phyloP scores from a whole-genome alignment of 192 early-diverging fungal genomes.

The Podila clonocystis region DNA sequence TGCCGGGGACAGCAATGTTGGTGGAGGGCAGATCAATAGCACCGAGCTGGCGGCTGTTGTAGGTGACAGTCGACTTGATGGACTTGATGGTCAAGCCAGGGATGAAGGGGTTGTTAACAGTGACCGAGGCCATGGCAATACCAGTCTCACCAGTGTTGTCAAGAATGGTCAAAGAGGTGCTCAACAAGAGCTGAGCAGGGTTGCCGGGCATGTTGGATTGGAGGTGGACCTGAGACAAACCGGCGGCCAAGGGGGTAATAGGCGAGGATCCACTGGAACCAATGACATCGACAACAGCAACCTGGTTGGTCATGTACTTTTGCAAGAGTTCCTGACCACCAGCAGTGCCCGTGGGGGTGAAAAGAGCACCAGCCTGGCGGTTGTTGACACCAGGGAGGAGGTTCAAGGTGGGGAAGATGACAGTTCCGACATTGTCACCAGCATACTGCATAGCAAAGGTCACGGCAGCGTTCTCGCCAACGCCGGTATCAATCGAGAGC shows the following conservation, averaged over 20 bases:
- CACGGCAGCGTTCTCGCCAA: constrained; percentile 59
- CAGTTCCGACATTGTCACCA: constrained; percentile 56
- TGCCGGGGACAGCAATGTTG: constrained; percentile 54
- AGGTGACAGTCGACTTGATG: constrained; percentile 59
- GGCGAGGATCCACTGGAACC: constrained; percentile 56
- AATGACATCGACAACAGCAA: constrained; percentile 51
- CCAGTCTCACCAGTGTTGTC: constrained; percentile 56
- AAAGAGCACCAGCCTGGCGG: constrained; percentile 55
- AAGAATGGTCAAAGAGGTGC: constrained; percentile 53
- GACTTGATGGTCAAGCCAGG: constrained; percentile 59
- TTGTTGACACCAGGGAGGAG: constrained; percentile 57
- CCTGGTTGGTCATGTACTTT: constrained; percentile 60
- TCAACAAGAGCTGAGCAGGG: constrained; percentile 54
- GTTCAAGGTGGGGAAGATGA: constrained; percentile 55
- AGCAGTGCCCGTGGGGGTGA: constrained; percentile 56
- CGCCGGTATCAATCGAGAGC: constrained; percentile 58
- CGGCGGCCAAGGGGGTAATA: constrained; percentile 57
- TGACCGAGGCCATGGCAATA: constrained; percentile 57
- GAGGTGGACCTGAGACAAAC: constrained; percentile 53
- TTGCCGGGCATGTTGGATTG: constrained; percentile 61
- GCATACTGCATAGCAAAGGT: constrained; percentile 57
- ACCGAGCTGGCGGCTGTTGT: constrained; percentile 55
- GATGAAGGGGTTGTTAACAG: constrained; percentile 64
- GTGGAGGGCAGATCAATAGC: constrained; percentile 56
- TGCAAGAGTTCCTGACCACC: constrained; percentile 60